Percentiles rank a stretch among this genome's conserved stretches.
Conservation (phyloP, 176 grass and related monocot genomes). For the Ensete ventricosum region DNA sequence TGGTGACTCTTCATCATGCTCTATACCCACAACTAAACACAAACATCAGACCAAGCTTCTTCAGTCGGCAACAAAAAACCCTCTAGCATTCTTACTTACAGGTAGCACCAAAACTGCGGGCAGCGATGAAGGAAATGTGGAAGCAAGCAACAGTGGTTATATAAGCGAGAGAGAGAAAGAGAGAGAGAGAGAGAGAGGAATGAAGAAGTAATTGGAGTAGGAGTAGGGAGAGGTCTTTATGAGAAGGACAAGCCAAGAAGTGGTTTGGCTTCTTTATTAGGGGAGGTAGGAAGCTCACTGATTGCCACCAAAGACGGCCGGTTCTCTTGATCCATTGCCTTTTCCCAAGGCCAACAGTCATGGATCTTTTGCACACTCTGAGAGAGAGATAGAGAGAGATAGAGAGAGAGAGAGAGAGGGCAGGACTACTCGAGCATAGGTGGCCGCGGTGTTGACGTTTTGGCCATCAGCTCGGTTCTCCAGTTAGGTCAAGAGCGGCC, state of each 20-base stretch:
- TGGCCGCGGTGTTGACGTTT: background rate
- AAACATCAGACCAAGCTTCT: background rate
- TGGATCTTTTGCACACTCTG: background rate
- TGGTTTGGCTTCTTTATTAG: constrained; percentile 12
- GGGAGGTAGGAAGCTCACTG: constrained; percentile 2
- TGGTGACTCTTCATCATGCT: background rate
- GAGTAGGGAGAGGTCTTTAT: background rate
- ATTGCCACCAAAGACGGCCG: constrained; percentile 6
- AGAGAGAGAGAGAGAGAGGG: too few relatives aligned
- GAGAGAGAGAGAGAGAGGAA: background rate
- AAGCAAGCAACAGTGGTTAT: background rate
- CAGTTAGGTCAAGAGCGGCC: too few relatives aligned
- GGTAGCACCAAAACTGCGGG: too few relatives aligned
- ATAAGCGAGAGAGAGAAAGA: background rate
- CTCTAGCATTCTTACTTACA: background rate
- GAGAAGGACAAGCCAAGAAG: constrained; percentile 4
- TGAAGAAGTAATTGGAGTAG: background rate
- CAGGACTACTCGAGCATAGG: too few relatives aligned
- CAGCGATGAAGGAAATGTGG: background rate
- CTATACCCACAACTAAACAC: background rate
- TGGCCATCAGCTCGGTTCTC: background rate
- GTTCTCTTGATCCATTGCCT: background rate
- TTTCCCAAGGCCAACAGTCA: background rate
- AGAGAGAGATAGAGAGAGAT: too few relatives aligned
- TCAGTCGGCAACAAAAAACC: background rate